phyloP scores from a whole-genome alignment of 208 protist genomes.

The Crithidia expoeki region DNA sequence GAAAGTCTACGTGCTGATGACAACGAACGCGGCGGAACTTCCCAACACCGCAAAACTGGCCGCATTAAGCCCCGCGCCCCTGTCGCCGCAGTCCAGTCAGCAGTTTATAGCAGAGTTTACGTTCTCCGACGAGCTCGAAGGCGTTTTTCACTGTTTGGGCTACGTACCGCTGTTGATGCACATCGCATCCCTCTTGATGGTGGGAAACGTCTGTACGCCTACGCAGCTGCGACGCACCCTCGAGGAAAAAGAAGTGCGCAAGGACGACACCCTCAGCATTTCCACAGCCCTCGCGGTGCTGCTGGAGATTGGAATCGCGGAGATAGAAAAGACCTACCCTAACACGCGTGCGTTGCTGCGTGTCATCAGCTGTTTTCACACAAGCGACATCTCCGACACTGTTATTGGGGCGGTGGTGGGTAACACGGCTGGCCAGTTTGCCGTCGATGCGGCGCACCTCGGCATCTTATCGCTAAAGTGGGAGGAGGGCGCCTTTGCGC shows the following conservation, averaged over 20 bases:
- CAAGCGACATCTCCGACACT: constrained; percentile 57
- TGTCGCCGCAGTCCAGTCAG: constrained; percentile 37
- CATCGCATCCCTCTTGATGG: constrained; percentile 54
- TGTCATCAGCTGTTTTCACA: constrained; percentile 65
- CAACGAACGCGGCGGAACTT: constrained; percentile 39
- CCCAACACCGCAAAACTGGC: constrained; percentile 28
- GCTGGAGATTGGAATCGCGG: constrained; percentile 47
- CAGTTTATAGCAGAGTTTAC: constrained; percentile 49
- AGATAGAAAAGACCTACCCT: constrained; percentile 45
- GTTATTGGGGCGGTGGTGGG: constrained; percentile 55
- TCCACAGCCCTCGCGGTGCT: constrained; percentile 54
- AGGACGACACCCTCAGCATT: constrained; percentile 63
- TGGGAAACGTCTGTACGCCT: constrained; percentile 35
- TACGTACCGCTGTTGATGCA: constrained; percentile 78
- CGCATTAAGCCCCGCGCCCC: constrained; percentile 38
- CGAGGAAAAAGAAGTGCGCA: constrained; percentile 31
- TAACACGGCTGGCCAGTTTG: constrained; percentile 49
- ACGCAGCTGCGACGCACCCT: constrained; percentile 33
- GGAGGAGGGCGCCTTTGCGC: constrained; percentile 61
- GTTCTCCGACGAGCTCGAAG: constrained; percentile 20
- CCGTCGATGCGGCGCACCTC: constrained; percentile 40
- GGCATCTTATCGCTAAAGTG: constrained; percentile 72
- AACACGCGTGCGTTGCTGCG: constrained; percentile 39
- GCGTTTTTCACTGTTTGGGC: constrained; percentile 49
- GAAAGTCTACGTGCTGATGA: constrained; percentile 76